Conservation (phyloP, 2,329 filamentous ascomycete genomes). For the Sporothrix brunneoviolacea region DNA sequence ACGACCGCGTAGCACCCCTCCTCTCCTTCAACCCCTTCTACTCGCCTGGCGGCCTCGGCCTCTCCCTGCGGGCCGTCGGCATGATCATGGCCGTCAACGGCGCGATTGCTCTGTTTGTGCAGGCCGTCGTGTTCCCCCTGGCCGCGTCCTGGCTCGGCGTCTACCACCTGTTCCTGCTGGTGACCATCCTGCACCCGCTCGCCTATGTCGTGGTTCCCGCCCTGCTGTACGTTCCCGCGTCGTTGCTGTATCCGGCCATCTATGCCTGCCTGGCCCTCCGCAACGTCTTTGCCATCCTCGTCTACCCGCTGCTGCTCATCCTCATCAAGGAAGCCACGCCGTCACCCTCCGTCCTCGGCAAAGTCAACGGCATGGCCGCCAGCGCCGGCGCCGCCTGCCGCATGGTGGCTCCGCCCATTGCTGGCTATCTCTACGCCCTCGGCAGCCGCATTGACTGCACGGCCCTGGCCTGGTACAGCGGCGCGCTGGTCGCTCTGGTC, state of each 20-base stretch:
- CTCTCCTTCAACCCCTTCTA: slow-evolving; percentile 47
- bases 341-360: slow-evolving; percentile 49
- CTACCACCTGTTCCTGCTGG: slow-evolving; percentile 50
- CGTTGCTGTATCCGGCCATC: slow-evolving; percentile 48
- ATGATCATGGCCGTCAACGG: slow-evolving; percentile 49
- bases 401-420: slow-evolving; percentile 59
- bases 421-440: slow-evolving; percentile 57
- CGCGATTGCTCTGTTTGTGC: slow-evolving; percentile 64
- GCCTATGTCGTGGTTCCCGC: slow-evolving; percentile 54
- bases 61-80: slow-evolving; percentile 57
- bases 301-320: slow-evolving; percentile 62
- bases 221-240: slow-evolving; percentile 48
- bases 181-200: slow-evolving; percentile 55
- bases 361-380: slow-evolving; percentile 60
- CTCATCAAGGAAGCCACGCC: slow-evolving; percentile 62
- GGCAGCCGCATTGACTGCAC: slow-evolving; percentile 54
- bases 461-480: slow-evolving; percentile 58
- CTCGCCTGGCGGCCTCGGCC: slow-evolving; percentile 55
- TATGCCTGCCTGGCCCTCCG: slow-evolving; percentile 52
- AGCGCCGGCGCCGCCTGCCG: slow-evolving; percentile 60
- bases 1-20: slow-evolving; percentile 57
- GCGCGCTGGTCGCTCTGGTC: slow-evolving; percentile 47
- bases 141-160: slow-evolving; percentile 53
- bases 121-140: slow-evolving; percentile 61
- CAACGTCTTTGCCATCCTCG: slow-evolving; percentile 54